Conservation (phyloP, 1,284 basidiomycete species). For the Boletus sp. region DNA sequence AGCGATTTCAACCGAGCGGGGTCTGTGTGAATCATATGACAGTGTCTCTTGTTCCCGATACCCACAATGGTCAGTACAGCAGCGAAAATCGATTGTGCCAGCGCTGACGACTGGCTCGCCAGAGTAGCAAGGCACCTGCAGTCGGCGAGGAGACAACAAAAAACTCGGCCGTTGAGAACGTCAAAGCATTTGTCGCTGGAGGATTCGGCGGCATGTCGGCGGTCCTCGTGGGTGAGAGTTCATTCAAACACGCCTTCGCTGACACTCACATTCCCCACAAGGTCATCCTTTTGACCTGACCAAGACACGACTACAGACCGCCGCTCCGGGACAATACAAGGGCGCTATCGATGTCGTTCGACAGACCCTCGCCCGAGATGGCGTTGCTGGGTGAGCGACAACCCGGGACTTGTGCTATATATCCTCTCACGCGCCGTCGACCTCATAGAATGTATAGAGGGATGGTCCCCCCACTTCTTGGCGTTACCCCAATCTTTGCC, state of each 20-base stretch:
- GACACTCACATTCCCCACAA: conserved; percentile 31
- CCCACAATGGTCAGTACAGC: conserved; percentile 29
- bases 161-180: conserved; percentile 52
- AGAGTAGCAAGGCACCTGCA: conserved; percentile 28
- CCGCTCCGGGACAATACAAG: conserved; percentile 84
- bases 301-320: conserved; percentile 96
- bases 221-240: conserved; percentile 79
- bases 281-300: conserved; percentile 98
- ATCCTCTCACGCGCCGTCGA: conserved; percentile 1
- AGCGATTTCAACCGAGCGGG: not conserved
- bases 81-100: not conserved
- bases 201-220: conserved; percentile 88
- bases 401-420: not conserved
- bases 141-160: conserved; percentile 20
- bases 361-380: conserved; percentile 89
- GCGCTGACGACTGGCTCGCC: conserved; percentile 10
- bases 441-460: conserved; percentile 84
- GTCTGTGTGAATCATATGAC: conserved; percentile 22
- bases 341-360: conserved; percentile 94
- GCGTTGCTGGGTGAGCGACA: conserved; percentile 72
- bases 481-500: conserved; percentile 98
- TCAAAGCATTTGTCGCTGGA: conserved; percentile 88
- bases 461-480: conserved; percentile 93
- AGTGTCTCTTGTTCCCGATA: conserved; percentile 10
- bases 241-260: not conserved